Percentiles rank a stretch among this genome's conserved stretches.
phyloP scores from a whole-genome alignment of 2,329 filamentous ascomycete genomes.

The Triangularia verruculosa region DNA sequence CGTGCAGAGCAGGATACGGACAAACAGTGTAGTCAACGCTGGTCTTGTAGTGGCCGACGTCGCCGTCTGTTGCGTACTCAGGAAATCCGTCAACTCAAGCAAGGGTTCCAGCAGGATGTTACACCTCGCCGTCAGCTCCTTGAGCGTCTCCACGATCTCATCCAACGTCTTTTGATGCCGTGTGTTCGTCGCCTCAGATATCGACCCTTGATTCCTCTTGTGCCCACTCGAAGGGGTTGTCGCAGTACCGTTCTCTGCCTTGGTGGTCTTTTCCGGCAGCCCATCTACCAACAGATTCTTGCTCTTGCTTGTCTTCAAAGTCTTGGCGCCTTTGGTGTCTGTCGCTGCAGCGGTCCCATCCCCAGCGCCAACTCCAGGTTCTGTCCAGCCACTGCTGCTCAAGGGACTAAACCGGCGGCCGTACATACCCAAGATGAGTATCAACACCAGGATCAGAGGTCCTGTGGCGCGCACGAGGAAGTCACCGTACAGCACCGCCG shows the following conservation, averaged over 20 bases:
- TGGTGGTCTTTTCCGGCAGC: slow-evolving; percentile 26
- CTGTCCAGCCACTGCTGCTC: slow-evolving; percentile 74
- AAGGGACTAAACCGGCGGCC: slow-evolving; percentile 83
- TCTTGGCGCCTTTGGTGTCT: slow-evolving; percentile 25
- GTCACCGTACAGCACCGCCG: slow-evolving; percentile 80
- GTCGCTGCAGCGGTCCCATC: slow-evolving; percentile 30
- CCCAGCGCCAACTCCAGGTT: slow-evolving; percentile 40
- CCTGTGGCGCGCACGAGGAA: slow-evolving; percentile 76
- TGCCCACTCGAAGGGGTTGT: slow-evolving; percentile 28
- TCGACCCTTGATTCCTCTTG: slow-evolving; percentile 41
- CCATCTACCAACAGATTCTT: slow-evolving; percentile 31
- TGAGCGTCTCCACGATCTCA: slow-evolving; percentile 92
- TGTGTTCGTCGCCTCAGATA: slow-evolving; percentile 60
- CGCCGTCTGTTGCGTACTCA: slow-evolving; percentile 85
- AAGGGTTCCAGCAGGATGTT: slow-evolving; percentile 90
- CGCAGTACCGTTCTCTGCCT: slow-evolving; percentile 30
- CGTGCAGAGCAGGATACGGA: slow-evolving; percentile 82
- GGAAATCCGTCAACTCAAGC: slow-evolving; percentile 83
- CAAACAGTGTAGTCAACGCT: slow-evolving; percentile 82
- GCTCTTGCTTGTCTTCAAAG: slow-evolving; percentile 26
- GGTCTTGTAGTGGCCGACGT: slow-evolving; percentile 89
- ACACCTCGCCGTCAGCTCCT: slow-evolving; percentile 85
- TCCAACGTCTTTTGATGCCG: slow-evolving; percentile 92
- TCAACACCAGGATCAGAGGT: slow-evolving; percentile 75
- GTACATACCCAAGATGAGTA: slow-evolving; percentile 89